Conservation (phyloP, 495 filamentous ascomycete genomes). For the Lasiosphaeria hispida region DNA sequence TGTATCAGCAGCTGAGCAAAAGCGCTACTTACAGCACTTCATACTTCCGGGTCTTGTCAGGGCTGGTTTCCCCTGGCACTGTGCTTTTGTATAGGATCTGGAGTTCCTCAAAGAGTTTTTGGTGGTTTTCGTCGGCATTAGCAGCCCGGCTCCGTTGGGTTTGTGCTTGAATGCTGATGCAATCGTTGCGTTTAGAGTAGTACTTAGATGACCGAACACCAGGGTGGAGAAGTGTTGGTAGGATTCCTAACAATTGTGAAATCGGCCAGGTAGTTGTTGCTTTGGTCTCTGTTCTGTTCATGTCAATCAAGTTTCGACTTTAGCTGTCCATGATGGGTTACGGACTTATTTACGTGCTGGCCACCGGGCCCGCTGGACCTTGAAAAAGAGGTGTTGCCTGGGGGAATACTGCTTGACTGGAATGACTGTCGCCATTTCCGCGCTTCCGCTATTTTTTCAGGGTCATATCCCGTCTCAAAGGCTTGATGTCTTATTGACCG, state of each 20-base stretch:
- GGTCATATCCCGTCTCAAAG: slow-evolving; percentile 39
- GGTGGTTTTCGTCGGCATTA: slow-evolving; percentile 44
- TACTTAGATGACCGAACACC: slow-evolving; percentile 66
- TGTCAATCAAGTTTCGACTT: slow-evolving; percentile 1
- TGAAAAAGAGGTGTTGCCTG: slow-evolving; percentile 68
- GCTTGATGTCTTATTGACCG: slow-evolving; percentile 35
- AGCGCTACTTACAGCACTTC: slow-evolving; percentile 34
- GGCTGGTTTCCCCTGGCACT: slow-evolving; percentile 38
- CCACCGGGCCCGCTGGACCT: slow-evolving; percentile 91
- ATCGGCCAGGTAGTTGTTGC: slow-evolving; percentile 69
- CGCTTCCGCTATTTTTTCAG: slow-evolving; percentile 65
- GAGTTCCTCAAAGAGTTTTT: slow-evolving; percentile 47
- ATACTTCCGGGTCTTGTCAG: slow-evolving; percentile 40
- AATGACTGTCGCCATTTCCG: slow-evolving; percentile 74
- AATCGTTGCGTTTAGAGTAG: slow-evolving; percentile 60
- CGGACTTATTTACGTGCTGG: slow-evolving; percentile 96
- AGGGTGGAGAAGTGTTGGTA: slow-evolving; percentile 68
- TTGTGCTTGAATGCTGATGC: slow-evolving; percentile 44
- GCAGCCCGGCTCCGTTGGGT: slow-evolving; percentile 46
- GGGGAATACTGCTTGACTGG: slow-evolving; percentile 60
- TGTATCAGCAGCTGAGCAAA: neutral
- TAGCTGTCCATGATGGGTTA: slow-evolving; percentile 13
- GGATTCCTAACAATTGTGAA: slow-evolving; percentile 51
- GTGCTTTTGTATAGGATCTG: slow-evolving; percentile 60
- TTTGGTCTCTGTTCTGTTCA: slow-evolving; percentile 81